A percentile compares a stretch with the other conserved stretches of the same genome.
These are phyloP conservation scores for Inonotus obliquus DNA, from an alignment of 1,284 basidiomycete genomes.

Conservation along the genomic window DNA sequence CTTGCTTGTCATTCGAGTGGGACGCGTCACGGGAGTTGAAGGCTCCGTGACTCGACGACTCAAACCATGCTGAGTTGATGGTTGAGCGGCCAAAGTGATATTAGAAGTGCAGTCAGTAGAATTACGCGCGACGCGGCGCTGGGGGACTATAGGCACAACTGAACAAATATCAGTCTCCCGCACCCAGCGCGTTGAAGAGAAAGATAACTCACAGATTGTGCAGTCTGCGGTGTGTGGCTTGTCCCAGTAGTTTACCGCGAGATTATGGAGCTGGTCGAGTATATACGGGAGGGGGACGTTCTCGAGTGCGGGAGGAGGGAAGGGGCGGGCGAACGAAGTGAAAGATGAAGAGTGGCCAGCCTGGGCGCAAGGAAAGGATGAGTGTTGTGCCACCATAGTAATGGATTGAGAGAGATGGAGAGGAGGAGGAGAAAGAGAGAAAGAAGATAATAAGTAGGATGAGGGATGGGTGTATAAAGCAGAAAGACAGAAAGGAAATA, in stretches of 20 bases:
- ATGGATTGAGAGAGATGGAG: not conserved
- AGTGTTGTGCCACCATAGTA: constrained; percentile 12
- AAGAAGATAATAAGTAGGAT: not conserved
- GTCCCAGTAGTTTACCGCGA: constrained; percentile 66
- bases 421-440: not conserved
- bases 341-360: constrained; percentile 3
- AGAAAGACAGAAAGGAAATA: not conserved
- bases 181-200: not conserved
- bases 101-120: constrained; percentile 18
- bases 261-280: constrained; percentile 57
- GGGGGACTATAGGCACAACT: constrained; percentile 16
- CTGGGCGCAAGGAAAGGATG: constrained; percentile 1
- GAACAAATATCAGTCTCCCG: not conserved
- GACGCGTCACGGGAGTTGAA: constrained; percentile 34
- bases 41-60: constrained; percentile 52
- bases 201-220: constrained; percentile 53
- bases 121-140: constrained; percentile 14
- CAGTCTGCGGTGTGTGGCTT: constrained; percentile 69
- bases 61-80: constrained; percentile 27
- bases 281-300: constrained; percentile 67
- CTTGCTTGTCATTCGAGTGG: constrained; percentile 55
- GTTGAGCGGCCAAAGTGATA: constrained; percentile 27
- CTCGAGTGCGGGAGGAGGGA: constrained; percentile 57
- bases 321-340: constrained; percentile 24
- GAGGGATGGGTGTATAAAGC: not conserved